phyloP scores from a whole-genome alignment of 257 asterid genomes.

The Lycium barbarum region DNA sequence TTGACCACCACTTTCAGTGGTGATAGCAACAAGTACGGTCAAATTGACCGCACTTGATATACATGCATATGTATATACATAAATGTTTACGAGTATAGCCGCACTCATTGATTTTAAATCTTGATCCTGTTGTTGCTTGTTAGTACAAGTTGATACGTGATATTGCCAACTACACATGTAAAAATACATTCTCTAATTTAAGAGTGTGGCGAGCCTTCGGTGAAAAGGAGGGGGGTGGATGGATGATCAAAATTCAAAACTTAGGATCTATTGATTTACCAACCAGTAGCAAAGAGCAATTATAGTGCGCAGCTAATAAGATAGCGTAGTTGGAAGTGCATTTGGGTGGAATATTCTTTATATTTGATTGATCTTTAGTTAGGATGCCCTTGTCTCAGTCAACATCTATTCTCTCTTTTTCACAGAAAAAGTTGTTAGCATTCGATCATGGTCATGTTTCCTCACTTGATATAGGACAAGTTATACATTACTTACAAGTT shows the following conservation, averaged over 20 bases:
- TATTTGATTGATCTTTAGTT: conserved; percentile 18
- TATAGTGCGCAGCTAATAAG: background rate
- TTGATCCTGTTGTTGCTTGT: no score
- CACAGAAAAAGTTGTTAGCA: background rate
- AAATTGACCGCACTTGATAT: background rate
- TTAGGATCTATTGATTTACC: background rate
- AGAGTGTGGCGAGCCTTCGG: no score
- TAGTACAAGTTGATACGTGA: no score
- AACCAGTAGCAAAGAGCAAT: conserved; percentile 12
- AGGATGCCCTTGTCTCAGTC: background rate
- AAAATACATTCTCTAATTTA: no score
- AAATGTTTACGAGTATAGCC: no score
- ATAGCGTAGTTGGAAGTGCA: conserved; percentile 20
- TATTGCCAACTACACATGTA: no score
- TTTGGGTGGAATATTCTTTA: background rate
- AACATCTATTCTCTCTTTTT: background rate
- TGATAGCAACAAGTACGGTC: background rate
- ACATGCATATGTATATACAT: background rate
- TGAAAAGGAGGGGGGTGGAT: background rate
- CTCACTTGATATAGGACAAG: background rate
- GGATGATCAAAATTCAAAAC: background rate
- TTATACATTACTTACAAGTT: background rate
- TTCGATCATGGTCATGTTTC: conserved; percentile 17
- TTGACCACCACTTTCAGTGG: background rate
- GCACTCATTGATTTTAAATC: no score